These are phyloP conservation scores for Rhododendron vialii DNA, from an alignment of 148 eudicot genomes.

Conservation along the genomic window DNA sequence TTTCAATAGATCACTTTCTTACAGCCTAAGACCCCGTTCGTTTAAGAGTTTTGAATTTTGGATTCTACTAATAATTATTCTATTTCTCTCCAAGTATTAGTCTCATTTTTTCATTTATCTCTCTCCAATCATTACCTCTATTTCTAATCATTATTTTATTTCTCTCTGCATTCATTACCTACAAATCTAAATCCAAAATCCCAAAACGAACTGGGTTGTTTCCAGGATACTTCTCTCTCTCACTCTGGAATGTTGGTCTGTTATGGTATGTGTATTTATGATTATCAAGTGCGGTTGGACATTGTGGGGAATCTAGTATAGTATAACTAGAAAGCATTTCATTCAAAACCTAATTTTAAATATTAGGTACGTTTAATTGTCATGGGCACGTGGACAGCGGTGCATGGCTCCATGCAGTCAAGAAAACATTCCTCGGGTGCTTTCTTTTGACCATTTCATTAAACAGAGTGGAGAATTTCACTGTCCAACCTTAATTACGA, in stretches of 20 bases:
- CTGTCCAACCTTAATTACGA: neutral
- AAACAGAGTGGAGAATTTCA: neutral
- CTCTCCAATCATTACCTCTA: too few relatives aligned
- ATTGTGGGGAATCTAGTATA: neutral
- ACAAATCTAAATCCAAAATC: too few relatives aligned
- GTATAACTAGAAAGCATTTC: neutral
- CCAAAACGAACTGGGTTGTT: neutral
- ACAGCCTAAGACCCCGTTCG: too few relatives aligned
- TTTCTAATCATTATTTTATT: too few relatives aligned
- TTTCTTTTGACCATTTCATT: neutral
- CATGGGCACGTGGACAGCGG: conserved; percentile 14
- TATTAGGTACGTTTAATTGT: neutral
- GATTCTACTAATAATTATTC: too few relatives aligned
- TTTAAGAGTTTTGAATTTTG: too few relatives aligned
- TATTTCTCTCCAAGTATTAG: too few relatives aligned
- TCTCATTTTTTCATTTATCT: too few relatives aligned
- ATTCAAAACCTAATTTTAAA: neutral
- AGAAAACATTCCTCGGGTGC: neutral
- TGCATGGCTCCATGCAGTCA: conserved; percentile 6
- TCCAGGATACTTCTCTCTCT: neutral
- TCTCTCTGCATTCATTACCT: too few relatives aligned
- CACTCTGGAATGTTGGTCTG: neutral
- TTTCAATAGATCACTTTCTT: too few relatives aligned
- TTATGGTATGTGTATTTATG: neutral
- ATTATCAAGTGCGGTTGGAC: neutral